Percentiles rank a stretch among this genome's conserved stretches.
These are phyloP conservation scores for Xylaria flabelliformis DNA, from an alignment of 495 filamentous ascomycete genomes.

Conservation along the genomic window DNA sequence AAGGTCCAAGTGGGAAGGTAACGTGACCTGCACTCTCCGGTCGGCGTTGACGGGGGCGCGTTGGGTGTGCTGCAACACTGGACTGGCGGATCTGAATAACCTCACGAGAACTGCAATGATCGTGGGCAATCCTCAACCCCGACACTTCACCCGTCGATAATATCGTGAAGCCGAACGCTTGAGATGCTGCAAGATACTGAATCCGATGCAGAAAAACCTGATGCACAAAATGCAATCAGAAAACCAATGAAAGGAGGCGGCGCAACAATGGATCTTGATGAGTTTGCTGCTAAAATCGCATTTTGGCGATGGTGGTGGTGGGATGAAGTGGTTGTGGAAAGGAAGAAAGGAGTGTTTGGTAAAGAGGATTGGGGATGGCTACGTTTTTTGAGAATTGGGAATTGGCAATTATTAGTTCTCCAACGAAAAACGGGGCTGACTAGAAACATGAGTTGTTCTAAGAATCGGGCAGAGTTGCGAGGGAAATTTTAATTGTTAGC, in stretches of 20 bases:
- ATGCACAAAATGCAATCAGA: slow-evolving; percentile 42
- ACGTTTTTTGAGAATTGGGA: slow-evolving; percentile 52
- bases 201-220: slow-evolving; percentile 42
- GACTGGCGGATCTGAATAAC: slow-evolving; percentile 51
- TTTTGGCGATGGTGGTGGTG: slow-evolving; percentile 29
- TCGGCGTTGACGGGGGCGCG: slow-evolving; percentile 32
- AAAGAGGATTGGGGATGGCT: slow-evolving; percentile 53
- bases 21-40: slow-evolving; percentile 48
- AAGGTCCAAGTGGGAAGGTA: slow-evolving; percentile 30
- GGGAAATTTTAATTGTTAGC: slow-evolving; percentile 51
- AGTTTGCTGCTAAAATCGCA: slow-evolving; percentile 47
- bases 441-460: slow-evolving; percentile 39
- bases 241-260: slow-evolving; percentile 37
- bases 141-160: slow-evolving; percentile 29
- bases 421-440: slow-evolving; percentile 58
- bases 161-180: slow-evolving; percentile 25
- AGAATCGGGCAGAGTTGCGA: slow-evolving; percentile 45
- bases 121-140: slow-evolving; percentile 23
- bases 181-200: slow-evolving; percentile 28
- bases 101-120: slow-evolving; percentile 42
- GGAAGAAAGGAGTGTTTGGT: slow-evolving; percentile 51
- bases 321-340: slow-evolving; percentile 48
- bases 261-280: slow-evolving; percentile 51
- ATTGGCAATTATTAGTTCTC: slow-evolving; percentile 36
- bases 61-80: slow-evolving; percentile 35